Evolutionary conservation across 768 basidiomycete species (phyloP).

Genomic region (Obba rivulosa): DNA sequence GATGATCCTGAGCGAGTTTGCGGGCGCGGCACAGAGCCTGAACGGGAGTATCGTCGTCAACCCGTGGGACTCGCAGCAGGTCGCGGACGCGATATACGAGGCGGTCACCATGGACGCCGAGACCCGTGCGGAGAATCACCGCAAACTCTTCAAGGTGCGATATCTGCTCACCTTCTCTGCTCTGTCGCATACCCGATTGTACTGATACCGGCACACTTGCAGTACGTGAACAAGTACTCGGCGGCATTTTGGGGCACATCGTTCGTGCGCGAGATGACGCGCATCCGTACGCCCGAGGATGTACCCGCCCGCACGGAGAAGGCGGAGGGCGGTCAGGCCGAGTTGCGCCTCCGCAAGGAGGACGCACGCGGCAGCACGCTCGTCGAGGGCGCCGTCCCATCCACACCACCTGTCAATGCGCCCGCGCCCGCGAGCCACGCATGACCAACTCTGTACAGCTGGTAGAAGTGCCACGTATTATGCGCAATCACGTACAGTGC

Average conservation of each 20-base stretch:
- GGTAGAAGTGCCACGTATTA: too few relatives aligned
- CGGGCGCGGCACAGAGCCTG: conserved; percentile 92
- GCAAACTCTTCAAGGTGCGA: conserved; percentile 83
- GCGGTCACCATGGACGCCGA: conserved; percentile 86
- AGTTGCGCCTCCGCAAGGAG: conserved; percentile 22
- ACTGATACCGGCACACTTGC: background rate
- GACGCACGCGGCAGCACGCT: conserved; percentile 18
- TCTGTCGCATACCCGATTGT: background rate
- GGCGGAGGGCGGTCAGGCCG: conserved; percentile 26
- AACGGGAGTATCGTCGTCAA: conserved; percentile 97
- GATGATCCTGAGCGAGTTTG: conserved; percentile 98
- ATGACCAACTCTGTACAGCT: too few relatives aligned
- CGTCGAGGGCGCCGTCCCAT: conserved; percentile 18
- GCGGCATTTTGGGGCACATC: conserved; percentile 90
- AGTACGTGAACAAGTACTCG: conserved; percentile 91
- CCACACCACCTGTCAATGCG: conserved; percentile 18
- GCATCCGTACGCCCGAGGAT: conserved; percentile 29
- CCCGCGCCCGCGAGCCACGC: conserved; percentile 8
- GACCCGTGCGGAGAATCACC: conserved; percentile 85
- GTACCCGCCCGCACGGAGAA: conserved; percentile 40
- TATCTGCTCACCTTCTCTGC: background rate
- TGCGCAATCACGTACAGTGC: too few relatives aligned
- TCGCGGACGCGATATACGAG: conserved; percentile 95
- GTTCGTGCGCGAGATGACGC: conserved; percentile 81
- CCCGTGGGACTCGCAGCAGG: conserved; percentile 98